Evolutionary conservation across 257 asterid species (phyloP), one percentile per base, ranked within the genome.

Genomic region (Lycium ferocissimum): DNA sequence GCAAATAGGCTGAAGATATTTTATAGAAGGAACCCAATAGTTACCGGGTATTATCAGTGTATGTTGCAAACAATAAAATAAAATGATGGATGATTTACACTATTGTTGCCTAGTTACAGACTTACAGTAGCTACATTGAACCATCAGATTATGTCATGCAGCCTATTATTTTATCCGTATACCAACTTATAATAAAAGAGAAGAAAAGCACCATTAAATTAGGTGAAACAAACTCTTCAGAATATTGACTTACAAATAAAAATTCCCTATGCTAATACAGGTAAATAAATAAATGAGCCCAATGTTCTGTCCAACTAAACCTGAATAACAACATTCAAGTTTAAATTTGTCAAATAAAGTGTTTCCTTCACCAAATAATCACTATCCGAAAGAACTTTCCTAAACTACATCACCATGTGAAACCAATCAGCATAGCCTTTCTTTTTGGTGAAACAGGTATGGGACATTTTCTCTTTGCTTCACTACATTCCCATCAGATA

Each of bases 1-100:
- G 47, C 9, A 51, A 13, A 26, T 33, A 76, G 45, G 43, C 13
- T 49, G 22, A 76, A 76, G 63, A 76, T 22, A n/a, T 53, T 51
- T 53, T 26, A 78, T 51, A 53, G 54, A 70, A 40, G 54, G 79
- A 75, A 45, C 22, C 59, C n/a, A 78, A 78, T 78, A 78, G 49
- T 51, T 14, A 54, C 9, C 1, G 43, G 65, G n/a, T 26, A 78
- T 78, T 78, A 15, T 13, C 65, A 78, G 49, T 49, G n/a, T 33
- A 33, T 33, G 47, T 53, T 53, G 22, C 1, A 53, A 78, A 43
- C 62, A 78, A 78, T 3, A 78, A 59, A 59, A 59, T 59, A 9
- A 59, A 78, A 47, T 78, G 17, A 53, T 53, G 45, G 65, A 33
- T 78, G 14, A 53, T 78, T 53, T 53, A 51, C 47, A 15, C 45